Evolutionary conservation across 495 filamentous ascomycete species (phyloP).

Genomic region (Eremomyces bilateralis): DNA sequence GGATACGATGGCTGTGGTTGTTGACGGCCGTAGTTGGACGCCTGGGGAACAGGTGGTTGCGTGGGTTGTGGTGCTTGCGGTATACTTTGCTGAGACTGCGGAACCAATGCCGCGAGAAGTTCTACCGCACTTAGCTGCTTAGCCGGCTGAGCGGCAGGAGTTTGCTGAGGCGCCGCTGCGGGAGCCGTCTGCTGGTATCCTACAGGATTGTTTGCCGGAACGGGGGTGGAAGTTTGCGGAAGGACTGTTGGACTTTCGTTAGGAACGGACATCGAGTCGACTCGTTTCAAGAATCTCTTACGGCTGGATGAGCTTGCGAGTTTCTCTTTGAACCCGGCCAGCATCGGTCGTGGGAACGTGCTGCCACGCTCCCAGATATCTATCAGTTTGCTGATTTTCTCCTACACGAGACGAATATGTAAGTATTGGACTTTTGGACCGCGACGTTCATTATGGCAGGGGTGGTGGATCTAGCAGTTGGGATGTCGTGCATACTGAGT

Average conservation of each 20-base stretch:
- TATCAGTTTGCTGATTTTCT: conserved; percentile 87
- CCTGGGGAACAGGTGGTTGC: background rate
- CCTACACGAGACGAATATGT: conserved; percentile 26
- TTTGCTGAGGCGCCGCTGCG: background rate
- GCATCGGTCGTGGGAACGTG: conserved; percentile 69
- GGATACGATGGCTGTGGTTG: background rate
- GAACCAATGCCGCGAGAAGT: too few species aligned
- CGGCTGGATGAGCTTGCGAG: conserved; percentile 30
- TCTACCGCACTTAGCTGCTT: too few species aligned
- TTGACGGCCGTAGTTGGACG: too few species aligned
- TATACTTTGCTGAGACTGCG: background rate
- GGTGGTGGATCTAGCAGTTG: too few species aligned
- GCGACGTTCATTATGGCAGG: too few species aligned
- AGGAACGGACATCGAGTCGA: too few species aligned
- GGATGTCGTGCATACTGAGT: too few species aligned
- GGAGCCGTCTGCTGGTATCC: background rate
- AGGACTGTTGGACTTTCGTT: too few species aligned
- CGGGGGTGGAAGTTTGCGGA: background rate
- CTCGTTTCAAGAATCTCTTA: too few species aligned
- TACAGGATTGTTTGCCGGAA: background rate
- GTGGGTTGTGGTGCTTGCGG: background rate
- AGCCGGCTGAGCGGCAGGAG: background rate
- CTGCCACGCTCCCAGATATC: conserved; percentile 95
- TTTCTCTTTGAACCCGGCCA: conserved; percentile 71
- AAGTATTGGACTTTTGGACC: too few species aligned